A percentile compares a stretch with the other conserved stretches of the same genome.
These are phyloP conservation scores for Neonothopanus nambi DNA, from an alignment of 1,284 basidiomycete species.

Conservation along the genomic window DNA sequence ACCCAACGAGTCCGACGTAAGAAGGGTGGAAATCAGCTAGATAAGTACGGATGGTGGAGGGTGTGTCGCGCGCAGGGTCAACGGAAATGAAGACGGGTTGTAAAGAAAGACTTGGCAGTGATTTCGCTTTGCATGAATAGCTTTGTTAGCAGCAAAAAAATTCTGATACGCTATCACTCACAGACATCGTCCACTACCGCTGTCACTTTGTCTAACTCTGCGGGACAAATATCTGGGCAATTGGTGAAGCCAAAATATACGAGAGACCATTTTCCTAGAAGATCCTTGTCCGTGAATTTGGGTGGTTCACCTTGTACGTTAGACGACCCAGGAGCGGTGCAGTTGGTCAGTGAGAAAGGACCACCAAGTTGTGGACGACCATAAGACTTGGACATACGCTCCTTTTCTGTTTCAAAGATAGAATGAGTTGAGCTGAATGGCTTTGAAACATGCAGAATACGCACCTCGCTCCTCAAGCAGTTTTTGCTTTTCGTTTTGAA, in stretches of 20 bases:
- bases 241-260: slow-evolving; percentile 98
- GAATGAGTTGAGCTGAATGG: not conserved
- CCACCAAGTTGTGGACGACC: slow-evolving; percentile 87
- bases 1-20: slow-evolving; percentile 86
- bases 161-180: slow-evolving; percentile 36
- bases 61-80: slow-evolving; percentile 90
- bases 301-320: slow-evolving; percentile 21
- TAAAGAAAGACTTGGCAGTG: slow-evolving; percentile 30
- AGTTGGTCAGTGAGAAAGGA: slow-evolving; percentile 72
- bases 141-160: not conserved
- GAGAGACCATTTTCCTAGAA: slow-evolving; percentile 85
- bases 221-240: slow-evolving; percentile 98
- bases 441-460: slow-evolving; percentile 28
- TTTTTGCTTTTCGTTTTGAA: slow-evolving; percentile 83
- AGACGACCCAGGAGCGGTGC: not conserved
- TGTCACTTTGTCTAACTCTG: slow-evolving; percentile 96
- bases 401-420: slow-evolving; percentile 48
- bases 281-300: slow-evolving; percentile 84
- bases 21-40: slow-evolving; percentile 88
- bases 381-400: slow-evolving; percentile 55
- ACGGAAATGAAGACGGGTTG: slow-evolving; percentile 94
- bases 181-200: slow-evolving; percentile 78
- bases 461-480: slow-evolving; percentile 73
- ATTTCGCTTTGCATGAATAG: slow-evolving; percentile 53
- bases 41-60: slow-evolving; percentile 59